Evolutionary conservation across 2,329 filamentous ascomycete species (phyloP).

Genomic region (Fusarium nisikadoi): DNA sequence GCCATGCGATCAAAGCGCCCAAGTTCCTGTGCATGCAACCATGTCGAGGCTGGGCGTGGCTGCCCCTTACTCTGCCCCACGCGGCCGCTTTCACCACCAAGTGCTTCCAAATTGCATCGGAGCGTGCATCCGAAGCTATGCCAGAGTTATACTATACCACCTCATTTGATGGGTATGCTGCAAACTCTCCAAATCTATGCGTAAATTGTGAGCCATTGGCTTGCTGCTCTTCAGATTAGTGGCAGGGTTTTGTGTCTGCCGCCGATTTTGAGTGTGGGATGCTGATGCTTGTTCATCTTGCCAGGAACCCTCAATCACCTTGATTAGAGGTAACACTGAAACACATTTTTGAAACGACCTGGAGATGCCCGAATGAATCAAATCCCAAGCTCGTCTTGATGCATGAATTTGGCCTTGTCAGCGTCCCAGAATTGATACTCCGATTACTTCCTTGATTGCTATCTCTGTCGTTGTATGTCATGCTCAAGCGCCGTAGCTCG

Average conservation of each 20-base stretch:
- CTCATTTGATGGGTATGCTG: conserved; percentile 9
- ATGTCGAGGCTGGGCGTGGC: conserved; percentile 23
- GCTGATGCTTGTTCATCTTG: conserved; percentile 32
- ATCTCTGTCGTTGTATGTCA: conserved; percentile 8
- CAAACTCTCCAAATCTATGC: neutral
- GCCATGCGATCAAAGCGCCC: conserved; percentile 44
- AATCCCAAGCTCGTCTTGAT: conserved; percentile 12
- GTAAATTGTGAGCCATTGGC: neutral
- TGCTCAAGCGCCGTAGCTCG: neutral
- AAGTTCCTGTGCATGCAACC: conserved; percentile 36
- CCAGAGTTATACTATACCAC: conserved; percentile 12
- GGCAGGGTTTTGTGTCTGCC: neutral
- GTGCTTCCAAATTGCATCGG: conserved; percentile 25
- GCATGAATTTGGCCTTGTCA: conserved; percentile 18
- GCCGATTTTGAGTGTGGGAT: conserved; percentile 25
- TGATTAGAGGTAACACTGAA: conserved; percentile 34
- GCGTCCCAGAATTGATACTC: conserved; percentile 1
- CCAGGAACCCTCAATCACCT: conserved; percentile 7
- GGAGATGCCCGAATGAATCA: conserved; percentile 19
- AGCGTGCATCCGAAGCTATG: conserved; percentile 26
- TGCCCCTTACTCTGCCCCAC: conserved; percentile 40
- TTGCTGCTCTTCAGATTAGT: conserved; percentile 1
- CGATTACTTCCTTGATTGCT: conserved; percentile 1
- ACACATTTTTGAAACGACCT: conserved; percentile 42
- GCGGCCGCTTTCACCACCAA: conserved; percentile 18